Evolutionary conservation across 2,329 filamentous ascomycete genomes (phyloP).

Genomic region (Exophiala bonariae): DNA sequence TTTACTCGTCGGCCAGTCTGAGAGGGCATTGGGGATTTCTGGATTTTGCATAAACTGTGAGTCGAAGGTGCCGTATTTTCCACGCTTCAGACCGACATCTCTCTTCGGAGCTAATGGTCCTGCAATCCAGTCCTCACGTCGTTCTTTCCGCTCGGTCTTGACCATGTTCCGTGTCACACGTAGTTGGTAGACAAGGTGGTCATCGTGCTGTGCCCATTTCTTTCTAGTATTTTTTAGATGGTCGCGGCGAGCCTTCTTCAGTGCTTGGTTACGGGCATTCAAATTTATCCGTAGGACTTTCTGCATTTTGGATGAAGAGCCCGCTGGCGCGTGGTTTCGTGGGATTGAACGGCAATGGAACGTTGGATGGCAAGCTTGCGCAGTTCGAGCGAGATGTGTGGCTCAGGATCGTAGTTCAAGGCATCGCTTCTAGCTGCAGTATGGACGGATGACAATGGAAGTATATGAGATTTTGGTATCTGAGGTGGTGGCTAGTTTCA

Average conservation of each 20-base stretch:
- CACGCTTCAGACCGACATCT: conserved; percentile 62
- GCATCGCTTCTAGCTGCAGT: no score
- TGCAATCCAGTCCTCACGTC: conserved; percentile 74
- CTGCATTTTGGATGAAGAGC: conserved; percentile 56
- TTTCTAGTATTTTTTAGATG: conserved; percentile 44
- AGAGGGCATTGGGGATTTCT: conserved; percentile 36
- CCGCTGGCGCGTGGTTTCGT: no score
- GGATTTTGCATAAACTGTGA: conserved; percentile 37
- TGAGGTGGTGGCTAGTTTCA: no score
- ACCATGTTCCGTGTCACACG: conserved; percentile 35
- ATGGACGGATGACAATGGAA: no score
- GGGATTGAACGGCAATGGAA: no score
- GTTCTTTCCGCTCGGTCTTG: conserved; percentile 53
- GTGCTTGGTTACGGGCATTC: conserved; percentile 65
- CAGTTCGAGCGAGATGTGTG: no score
- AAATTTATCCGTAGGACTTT: conserved; percentile 67
- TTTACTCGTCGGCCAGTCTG: conserved; percentile 27
- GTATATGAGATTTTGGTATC: no score
- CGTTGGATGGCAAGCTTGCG: no score
- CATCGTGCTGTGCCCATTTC: conserved; percentile 38
- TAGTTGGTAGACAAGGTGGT: conserved; percentile 31
- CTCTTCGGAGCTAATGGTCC: conserved; percentile 76
- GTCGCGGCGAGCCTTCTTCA: conserved; percentile 47
- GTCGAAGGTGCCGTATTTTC: conserved; percentile 60
- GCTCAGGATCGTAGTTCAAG: no score